Evolutionary conservation across 2,329 filamentous ascomycete genomes (phyloP).

Genomic region (Claviceps sp.): DNA sequence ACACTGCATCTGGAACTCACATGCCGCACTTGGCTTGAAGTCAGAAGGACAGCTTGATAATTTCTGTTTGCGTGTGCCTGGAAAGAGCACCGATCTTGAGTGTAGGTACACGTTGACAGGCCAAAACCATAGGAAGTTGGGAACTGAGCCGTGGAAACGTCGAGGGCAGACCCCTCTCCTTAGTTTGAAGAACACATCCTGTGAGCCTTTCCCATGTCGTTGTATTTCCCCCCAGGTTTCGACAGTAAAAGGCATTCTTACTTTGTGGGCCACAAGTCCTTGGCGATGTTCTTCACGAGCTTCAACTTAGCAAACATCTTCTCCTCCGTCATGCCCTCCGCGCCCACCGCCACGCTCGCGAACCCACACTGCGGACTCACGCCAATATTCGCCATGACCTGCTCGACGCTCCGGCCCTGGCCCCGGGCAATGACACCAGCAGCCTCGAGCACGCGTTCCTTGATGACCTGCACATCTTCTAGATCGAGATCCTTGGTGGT

Average conservation of each 20-base stretch:
- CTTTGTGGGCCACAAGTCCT: conserved; percentile 43
- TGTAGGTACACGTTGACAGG: no score
- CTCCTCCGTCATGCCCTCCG: conserved; percentile 49
- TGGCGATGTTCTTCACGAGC: conserved; percentile 52
- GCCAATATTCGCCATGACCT: conserved; percentile 51
- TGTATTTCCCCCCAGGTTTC: no score
- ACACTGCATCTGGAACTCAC: no score
- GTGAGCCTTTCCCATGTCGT: no score
- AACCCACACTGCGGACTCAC: conserved; percentile 60
- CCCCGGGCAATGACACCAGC: conserved; percentile 55
- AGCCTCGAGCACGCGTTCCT: conserved; percentile 38
- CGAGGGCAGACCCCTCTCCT: no score
- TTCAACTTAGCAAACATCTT: conserved; percentile 60
- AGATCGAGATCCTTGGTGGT: conserved; percentile 46
- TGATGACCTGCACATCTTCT: conserved; percentile 42
- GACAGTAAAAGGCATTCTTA: not conserved
- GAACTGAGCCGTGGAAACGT: no score
- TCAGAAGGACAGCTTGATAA: no score
- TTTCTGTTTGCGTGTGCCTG: no score
- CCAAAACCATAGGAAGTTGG: no score
- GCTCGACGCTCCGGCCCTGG: conserved; percentile 44
- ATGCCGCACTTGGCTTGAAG: no score
- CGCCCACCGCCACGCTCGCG: conserved; percentile 53
- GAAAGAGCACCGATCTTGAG: no score
- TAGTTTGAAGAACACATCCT: no score